A percentile compares a stretch with the other conserved stretches of the same genome.
phyloP scores from a whole-genome alignment of 2,329 filamentous ascomycete genomes.

The Tolypocladium sp. region DNA sequence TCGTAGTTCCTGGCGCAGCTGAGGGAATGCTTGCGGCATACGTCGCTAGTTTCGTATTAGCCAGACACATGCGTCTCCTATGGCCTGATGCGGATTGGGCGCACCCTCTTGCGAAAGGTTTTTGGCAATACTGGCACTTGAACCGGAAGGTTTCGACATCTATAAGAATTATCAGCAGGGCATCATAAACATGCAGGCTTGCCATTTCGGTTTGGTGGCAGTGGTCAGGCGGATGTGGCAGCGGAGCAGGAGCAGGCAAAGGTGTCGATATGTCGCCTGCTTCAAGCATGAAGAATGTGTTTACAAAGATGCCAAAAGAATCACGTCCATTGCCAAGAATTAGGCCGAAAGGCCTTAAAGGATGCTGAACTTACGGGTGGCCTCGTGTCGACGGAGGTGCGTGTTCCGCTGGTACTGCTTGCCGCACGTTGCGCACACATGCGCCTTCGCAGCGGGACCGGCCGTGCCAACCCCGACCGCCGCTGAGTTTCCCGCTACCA shows the following conservation, averaged over 20 bases:
- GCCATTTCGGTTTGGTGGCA: not conserved
- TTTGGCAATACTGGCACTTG: not conserved
- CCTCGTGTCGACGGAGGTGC: slow-evolving; percentile 16
- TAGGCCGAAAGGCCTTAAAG: no score
- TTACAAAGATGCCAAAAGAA: not conserved
- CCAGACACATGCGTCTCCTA: not conserved
- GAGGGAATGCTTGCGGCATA: slow-evolving; percentile 1
- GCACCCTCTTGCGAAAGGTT: not conserved
- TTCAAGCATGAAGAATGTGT: not conserved
- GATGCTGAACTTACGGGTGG: slow-evolving; percentile 11
- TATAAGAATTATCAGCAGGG: not conserved
- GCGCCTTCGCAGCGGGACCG: not conserved
- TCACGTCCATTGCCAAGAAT: no score
- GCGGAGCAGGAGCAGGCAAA: not conserved
- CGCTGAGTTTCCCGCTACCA: not conserved
- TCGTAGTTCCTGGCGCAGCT: slow-evolving; percentile 4
- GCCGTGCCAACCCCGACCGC: not conserved
- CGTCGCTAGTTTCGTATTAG: not conserved
- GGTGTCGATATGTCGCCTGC: not conserved
- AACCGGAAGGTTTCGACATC: not conserved
- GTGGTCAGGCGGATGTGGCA: no score
- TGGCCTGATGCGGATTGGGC: not conserved
- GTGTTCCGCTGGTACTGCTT: slow-evolving; percentile 16
- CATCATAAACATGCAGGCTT: not conserved
- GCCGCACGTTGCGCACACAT: slow-evolving; percentile 9